Percentiles rank a stretch among this genome's conserved stretches.
These are phyloP conservation scores for Malassezia arunalokei DNA, from an alignment of 1,284 basidiomycete species.

Conservation along the genomic window DNA sequence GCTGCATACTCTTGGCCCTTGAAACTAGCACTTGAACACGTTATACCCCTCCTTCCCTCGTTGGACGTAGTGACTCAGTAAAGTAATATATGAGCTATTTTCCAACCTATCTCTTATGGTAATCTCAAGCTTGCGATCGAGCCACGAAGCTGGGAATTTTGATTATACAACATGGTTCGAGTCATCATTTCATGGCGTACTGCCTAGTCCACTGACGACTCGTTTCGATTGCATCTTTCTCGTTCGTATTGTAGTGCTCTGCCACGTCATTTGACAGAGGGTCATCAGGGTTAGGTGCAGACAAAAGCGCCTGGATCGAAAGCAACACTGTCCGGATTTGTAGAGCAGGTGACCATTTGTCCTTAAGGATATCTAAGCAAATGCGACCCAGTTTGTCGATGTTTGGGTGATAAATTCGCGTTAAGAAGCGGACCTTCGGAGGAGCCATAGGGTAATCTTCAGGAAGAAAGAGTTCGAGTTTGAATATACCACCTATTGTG, in stretches of 20 bases:
- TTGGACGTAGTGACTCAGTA: too few species aligned
- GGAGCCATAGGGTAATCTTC: slow-evolving; percentile 99
- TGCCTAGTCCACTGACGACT: slow-evolving; percentile 37
- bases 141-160: too few species aligned
- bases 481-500: slow-evolving; percentile 60
- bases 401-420: slow-evolving; percentile 99
- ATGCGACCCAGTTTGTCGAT: slow-evolving; percentile 98
- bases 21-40: too few species aligned
- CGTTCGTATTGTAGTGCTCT: slow-evolving; percentile 96
- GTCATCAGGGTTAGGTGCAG: slow-evolving; percentile 94
- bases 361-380: slow-evolving; percentile 95
- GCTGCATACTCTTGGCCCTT: too few species aligned
- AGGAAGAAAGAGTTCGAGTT: slow-evolving; percentile 87
- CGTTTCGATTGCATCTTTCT: slow-evolving; percentile 55
- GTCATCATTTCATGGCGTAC: slow-evolving; percentile 21
- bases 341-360: slow-evolving; percentile 97
- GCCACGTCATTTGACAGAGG: slow-evolving; percentile 86
- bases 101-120: too few species aligned
- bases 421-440: slow-evolving; percentile 94
- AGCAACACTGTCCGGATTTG: slow-evolving; percentile 95
- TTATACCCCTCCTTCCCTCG: too few species aligned
- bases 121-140: too few species aligned
- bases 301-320: slow-evolving; percentile 87
- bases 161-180: too few species aligned
- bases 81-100: too few species aligned